A percentile compares a stretch with the other conserved stretches of the same genome.
These are phyloP conservation scores for Solanum hybrid DNA, from an alignment of 305 asterid genomes.

Conservation along the genomic window DNA sequence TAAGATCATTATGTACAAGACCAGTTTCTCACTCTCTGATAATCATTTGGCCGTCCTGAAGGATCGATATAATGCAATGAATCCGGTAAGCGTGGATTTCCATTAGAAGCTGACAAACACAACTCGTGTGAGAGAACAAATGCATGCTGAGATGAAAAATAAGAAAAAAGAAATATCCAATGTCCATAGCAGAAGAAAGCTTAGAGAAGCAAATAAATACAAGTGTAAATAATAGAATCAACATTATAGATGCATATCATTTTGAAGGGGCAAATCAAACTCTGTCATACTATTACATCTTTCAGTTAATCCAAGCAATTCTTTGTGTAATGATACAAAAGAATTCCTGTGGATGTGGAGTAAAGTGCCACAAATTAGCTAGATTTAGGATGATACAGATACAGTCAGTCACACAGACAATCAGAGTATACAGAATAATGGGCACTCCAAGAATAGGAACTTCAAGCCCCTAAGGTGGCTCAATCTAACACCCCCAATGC, in stretches of 20 bases:
- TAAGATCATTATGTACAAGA: slow-evolving; percentile 14
- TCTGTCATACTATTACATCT: not conserved
- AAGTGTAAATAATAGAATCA: not conserved
- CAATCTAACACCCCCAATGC: not conserved
- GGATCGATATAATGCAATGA: slow-evolving; percentile 92
- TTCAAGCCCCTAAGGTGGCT: not conserved
- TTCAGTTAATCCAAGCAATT: not conserved
- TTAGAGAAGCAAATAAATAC: not conserved
- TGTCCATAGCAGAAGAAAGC: not conserved
- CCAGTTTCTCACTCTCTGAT: slow-evolving; percentile 66
- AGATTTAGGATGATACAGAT: not conserved
- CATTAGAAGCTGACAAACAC: slow-evolving; percentile 81
- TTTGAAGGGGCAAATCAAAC: not conserved
- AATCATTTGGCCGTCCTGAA: slow-evolving; percentile 84
- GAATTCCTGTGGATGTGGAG: not conserved
- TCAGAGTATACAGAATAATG: not conserved
- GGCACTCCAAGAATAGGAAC: not conserved
- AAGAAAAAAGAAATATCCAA: not conserved
- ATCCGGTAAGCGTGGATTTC: slow-evolving; percentile 95
- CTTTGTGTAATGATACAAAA: not conserved
- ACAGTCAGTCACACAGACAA: not conserved
- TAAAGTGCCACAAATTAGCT: not conserved
- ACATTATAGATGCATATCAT: not conserved
- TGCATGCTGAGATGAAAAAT: not conserved
- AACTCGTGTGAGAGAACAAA: not conserved